These are phyloP conservation scores for Phytophthora pisi DNA, from an alignment of 352 stramenopile genomes.

Conservation along the genomic window DNA sequence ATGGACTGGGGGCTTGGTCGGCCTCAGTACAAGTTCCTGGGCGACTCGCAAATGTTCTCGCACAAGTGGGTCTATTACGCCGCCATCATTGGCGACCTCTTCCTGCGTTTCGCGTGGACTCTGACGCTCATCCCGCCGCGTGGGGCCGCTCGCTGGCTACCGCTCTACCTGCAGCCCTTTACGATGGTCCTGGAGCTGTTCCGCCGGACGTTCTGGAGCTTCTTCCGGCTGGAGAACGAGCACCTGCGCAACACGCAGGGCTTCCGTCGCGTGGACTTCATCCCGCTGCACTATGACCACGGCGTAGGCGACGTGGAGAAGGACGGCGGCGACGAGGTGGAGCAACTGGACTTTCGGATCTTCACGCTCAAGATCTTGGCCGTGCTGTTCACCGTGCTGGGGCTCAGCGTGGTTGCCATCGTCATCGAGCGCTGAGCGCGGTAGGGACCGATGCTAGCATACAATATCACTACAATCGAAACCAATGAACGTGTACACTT, in stretches of 20 bases:
- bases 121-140: conserved; percentile 79
- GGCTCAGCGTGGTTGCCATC: conserved; percentile 56
- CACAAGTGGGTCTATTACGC: conserved; percentile 83
- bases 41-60: conserved; percentile 86
- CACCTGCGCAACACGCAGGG: conserved; percentile 87
- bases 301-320: conserved; percentile 62
- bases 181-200: conserved; percentile 88
- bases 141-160: conserved; percentile 59
- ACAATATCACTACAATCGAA: background rate
- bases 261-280: conserved; percentile 84
- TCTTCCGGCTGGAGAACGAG: conserved; percentile 88
- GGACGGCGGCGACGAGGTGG: conserved; percentile 35
- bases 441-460: background rate
- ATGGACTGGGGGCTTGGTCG: conserved; percentile 89
- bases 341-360: conserved; percentile 50
- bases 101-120: conserved; percentile 85
- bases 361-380: conserved; percentile 62
- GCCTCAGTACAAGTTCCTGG: conserved; percentile 79
- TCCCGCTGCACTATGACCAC: conserved; percentile 85
- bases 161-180: conserved; percentile 83
- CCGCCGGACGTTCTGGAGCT: conserved; percentile 87
- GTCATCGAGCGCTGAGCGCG: conserved; percentile 41
- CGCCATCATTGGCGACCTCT: conserved; percentile 78
- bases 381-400: conserved; percentile 50
- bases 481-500: too few relatives aligned